These are phyloP conservation scores for Colletotrichum neosansevieriae DNA, from an alignment of 2,329 filamentous ascomycete genomes.

Conservation along the genomic window DNA sequence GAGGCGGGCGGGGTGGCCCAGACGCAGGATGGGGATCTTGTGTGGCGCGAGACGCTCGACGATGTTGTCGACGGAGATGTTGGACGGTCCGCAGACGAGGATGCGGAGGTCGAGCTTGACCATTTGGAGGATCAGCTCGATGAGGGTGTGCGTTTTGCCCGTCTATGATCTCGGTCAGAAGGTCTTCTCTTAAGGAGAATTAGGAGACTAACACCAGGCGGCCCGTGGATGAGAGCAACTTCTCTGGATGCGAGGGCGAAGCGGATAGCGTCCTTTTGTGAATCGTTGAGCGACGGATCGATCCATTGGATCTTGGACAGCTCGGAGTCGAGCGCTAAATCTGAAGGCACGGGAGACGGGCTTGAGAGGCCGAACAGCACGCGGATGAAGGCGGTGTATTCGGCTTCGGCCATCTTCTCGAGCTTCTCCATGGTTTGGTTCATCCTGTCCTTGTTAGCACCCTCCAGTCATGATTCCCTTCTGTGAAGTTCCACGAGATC, in stretches of 20 bases:
- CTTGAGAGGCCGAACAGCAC: conserved; percentile 72
- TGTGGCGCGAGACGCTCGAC: conserved; percentile 90
- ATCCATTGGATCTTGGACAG: conserved; percentile 67
- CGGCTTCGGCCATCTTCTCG: conserved; percentile 67
- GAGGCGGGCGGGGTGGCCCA: conserved; percentile 92
- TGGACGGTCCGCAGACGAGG: conserved; percentile 95
- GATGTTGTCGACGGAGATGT: conserved; percentile 98
- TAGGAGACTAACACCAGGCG: conserved; percentile 74
- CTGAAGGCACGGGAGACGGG: conserved; percentile 60
- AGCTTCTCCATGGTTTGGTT: conserved; percentile 71
- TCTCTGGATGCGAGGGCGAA: conserved; percentile 88
- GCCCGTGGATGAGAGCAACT: conserved; percentile 91
- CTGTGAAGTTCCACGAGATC: neutral
- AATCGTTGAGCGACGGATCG: conserved; percentile 72
- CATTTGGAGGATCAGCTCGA: conserved; percentile 94
- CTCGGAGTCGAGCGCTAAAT: conserved; percentile 56
- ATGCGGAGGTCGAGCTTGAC: conserved; percentile 79
- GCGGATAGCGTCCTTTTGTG: conserved; percentile 76
- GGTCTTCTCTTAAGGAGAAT: neutral
- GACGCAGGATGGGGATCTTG: conserved; percentile 86
- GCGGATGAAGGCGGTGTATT: conserved; percentile 70
- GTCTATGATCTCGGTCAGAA: conserved; percentile 64
- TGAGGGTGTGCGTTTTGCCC: conserved; percentile 95
- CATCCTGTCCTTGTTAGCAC: conserved; percentile 60
- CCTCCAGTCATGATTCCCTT: too few relatives aligned